Base-by-base conservation (phyloP, 345 rosid species). In the Jatropha curcas region DNA sequence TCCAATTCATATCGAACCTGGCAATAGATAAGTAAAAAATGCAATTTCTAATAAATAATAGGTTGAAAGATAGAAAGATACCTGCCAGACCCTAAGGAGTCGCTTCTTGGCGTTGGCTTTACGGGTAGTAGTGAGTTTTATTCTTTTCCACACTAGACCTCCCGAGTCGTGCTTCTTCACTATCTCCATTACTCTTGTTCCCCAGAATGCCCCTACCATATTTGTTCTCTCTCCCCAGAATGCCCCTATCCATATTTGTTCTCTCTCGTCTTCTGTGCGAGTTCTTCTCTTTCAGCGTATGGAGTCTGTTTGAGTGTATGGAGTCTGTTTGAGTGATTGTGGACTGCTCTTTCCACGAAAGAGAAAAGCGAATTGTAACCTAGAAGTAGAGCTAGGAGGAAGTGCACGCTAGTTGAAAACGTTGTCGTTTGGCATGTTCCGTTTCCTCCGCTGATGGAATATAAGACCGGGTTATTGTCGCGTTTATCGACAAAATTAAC, bases 31-130 rank as follows among this genome's bases (percentile, higher is more conserved):
- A 45, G 2, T 10, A 66, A 17, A n/a, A 66, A 56, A 65, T 28
- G 3, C 30, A 45, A 14, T 13, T 2, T 60, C 33, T 33, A 60
- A 43, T 53, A 33, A 37, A 1, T 12, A 13, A 25, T 27, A 45
- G 30, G n/a, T 12, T 25, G 39, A 25, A 33, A 4, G 25, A n/a
- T 52, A 34, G 19, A 62, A 19, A 14, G 17, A 33, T 51, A 90
- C 98, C 97, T 92, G 97, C 98, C 98, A 94, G 73, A 94, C 93
- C 61, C 97, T 90, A 70, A 75, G 93, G 85, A 94, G 97, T 35
- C 97, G 93, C 73, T 90, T 92, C 91, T 94, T 90, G 80, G 97
- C 97, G 80, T 94, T 94, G 84, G 96, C 92, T 80, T 90, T 92
- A 79, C 96, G 97, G 39, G 98, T 92, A 45, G 94, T 14, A 25